phyloP scores from a whole-genome alignment of 208 protist species.

The Leishmania guyanensis region DNA sequence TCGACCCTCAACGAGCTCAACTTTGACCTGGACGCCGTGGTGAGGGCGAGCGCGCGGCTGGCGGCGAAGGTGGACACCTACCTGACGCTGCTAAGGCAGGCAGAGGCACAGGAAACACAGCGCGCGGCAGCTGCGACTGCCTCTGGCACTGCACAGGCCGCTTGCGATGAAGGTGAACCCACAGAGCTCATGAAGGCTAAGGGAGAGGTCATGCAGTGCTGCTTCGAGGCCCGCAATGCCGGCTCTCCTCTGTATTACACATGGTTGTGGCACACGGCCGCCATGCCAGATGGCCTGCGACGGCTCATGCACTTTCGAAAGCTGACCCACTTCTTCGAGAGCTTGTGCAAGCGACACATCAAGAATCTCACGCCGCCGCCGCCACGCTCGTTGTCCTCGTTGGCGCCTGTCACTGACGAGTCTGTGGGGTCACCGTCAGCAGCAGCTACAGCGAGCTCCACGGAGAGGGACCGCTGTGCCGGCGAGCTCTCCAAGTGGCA shows the following conservation, averaged over 20 bases:
- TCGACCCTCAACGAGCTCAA: constrained; percentile 59
- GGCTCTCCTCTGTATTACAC: constrained; percentile 75
- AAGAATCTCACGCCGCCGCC: constrained; percentile 4
- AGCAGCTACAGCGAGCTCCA: not conserved
- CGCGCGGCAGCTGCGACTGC: not conserved
- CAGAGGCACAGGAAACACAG: constrained; percentile 13
- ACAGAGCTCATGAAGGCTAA: constrained; percentile 41
- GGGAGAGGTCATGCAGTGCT: constrained; percentile 50
- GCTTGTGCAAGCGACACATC: constrained; percentile 40
- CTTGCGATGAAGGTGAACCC: constrained; percentile 5
- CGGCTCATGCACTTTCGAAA: constrained; percentile 82
- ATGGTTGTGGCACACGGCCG: constrained; percentile 71
- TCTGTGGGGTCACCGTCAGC: not conserved
- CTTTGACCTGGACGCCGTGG: constrained; percentile 49
- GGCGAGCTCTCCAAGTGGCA: constrained; percentile 46
- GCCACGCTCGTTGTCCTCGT: not conserved
- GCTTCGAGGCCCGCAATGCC: constrained; percentile 50
- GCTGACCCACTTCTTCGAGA: constrained; percentile 51
- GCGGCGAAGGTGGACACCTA: constrained; percentile 36
- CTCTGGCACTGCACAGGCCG: not conserved
- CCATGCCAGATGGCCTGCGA: constrained; percentile 63
- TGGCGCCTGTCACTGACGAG: not conserved
- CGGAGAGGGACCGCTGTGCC: constrained; percentile 1
- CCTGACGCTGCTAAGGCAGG: constrained; percentile 9
- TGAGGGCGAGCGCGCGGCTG: constrained; percentile 29